These are phyloP conservation scores for Micractinium sp. DNA, from an alignment of 139 green algal species.

Conservation along the genomic window DNA sequence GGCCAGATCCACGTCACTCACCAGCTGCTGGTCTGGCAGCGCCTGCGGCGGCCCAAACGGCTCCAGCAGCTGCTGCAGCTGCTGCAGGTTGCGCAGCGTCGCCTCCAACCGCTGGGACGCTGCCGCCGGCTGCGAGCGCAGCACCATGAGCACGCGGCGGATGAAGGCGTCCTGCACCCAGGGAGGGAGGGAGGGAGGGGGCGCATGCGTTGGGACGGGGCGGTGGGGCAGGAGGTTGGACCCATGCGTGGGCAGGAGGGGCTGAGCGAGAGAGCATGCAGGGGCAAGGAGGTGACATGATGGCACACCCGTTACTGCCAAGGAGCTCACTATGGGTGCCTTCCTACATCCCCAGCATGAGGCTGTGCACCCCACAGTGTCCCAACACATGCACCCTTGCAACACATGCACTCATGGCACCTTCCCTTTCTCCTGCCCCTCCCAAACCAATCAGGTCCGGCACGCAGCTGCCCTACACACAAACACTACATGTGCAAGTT, in stretches of 20 bases:
- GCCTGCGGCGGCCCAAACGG: slow-evolving; percentile 30
- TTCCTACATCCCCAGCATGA: neutral
- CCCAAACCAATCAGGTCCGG: too few species aligned
- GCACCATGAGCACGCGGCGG: slow-evolving; percentile 10
- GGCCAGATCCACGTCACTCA: slow-evolving; percentile 26
- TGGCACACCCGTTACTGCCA: neutral
- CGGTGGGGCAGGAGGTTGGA: neutral
- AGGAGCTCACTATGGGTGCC: neutral
- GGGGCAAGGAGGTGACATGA: too few species aligned
- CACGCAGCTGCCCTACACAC: too few species aligned
- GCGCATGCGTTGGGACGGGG: neutral
- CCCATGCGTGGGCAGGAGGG: too few species aligned
- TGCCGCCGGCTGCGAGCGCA: neutral
- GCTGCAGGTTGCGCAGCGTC: slow-evolving; percentile 31
- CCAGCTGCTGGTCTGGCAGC: slow-evolving; percentile 21
- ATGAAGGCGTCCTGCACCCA: slow-evolving; percentile 32
- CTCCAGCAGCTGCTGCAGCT: slow-evolving; percentile 33
- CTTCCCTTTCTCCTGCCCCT: too few species aligned
- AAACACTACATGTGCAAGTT: too few species aligned
- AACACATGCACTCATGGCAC: too few species aligned
- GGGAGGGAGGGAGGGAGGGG: neutral
- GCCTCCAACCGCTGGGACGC: neutral
- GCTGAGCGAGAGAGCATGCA: too few species aligned
- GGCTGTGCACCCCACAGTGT: too few species aligned
- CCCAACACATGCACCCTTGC: too few species aligned